These are phyloP conservation scores for Stemphylium lycopersici DNA, from an alignment of 2,329 filamentous ascomycete genomes.

Conservation along the genomic window DNA sequence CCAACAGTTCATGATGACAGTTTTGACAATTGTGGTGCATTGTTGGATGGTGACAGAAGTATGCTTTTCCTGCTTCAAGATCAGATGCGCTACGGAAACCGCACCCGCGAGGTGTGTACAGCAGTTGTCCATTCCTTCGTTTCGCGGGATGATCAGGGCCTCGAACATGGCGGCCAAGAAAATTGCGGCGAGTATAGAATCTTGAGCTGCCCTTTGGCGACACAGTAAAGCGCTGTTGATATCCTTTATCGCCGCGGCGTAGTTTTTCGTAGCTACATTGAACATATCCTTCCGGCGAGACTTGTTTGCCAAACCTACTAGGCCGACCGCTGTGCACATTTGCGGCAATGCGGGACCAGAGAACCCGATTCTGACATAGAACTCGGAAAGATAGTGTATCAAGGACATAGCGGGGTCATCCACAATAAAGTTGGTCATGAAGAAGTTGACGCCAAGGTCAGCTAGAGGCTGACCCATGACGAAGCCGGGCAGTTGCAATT, in stretches of 20 bases:
- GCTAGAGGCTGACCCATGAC: constrained; percentile 32
- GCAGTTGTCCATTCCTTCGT: constrained; percentile 27
- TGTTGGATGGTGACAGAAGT: constrained; percentile 21
- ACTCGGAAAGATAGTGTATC: constrained; percentile 32
- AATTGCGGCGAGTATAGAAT: constrained; percentile 33
- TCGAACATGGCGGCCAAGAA: constrained; percentile 39
- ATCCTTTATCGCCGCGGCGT: constrained; percentile 28
- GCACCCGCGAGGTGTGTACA: constrained; percentile 37
- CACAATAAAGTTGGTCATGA: constrained; percentile 38
- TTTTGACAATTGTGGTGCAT: constrained; percentile 26
- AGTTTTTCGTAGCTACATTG: constrained; percentile 24
- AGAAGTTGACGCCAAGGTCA: constrained; percentile 36
- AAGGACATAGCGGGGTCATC: constrained; percentile 27
- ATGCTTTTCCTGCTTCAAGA: constrained; percentile 18
- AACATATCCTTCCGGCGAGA: constrained; percentile 22
- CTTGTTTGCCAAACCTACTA: constrained; percentile 32
- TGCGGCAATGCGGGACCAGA: constrained; percentile 21
- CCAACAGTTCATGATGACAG: constrained; percentile 35
- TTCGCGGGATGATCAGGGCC: constrained; percentile 26
- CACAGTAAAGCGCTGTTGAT: constrained; percentile 29
- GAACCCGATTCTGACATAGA: constrained; percentile 25
- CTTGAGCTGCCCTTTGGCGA: constrained; percentile 15
- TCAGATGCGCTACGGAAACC: constrained; percentile 31
- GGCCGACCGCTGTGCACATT: constrained; percentile 31
- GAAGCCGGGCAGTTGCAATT: constrained; percentile 24